Base-by-base conservation (phyloP, 2,329 filamentous ascomycete genomes). In the Fusarium irregulare region DNA sequence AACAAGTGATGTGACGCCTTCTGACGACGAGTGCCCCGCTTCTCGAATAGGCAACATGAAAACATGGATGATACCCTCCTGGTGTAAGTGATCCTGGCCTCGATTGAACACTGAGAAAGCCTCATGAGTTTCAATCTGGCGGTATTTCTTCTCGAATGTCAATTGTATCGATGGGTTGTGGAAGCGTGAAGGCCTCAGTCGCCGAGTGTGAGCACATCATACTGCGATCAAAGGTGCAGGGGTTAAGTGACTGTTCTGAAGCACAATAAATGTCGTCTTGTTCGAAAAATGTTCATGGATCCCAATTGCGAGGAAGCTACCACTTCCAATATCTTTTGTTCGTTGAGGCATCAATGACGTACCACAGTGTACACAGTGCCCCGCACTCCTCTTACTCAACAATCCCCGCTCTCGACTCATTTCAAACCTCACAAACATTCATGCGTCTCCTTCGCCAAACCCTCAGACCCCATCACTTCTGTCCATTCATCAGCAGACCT, bases 11-110 rank as follows among this genome's bases (percentile, higher is more conserved):
- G 37, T 23, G 60, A 60, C 63, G 63, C 63, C 63, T 66, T 66
- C 63, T 61, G 49, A 66, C 40, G 34, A 66, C 60, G 23, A 65
- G 23, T 60, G 34, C 63, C 61, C 63, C 63, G 63, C 63, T 54
- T 66, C 54, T 25, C 11, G 9, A 55, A 66, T 14, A 34, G 28
- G 44, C 18, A 65, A 60, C 25, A 13, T 18, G 25, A 34, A 18
- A 44, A 40, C 44, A 27, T 18, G 28, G 27, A 32, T 23, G 21
- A 16, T 18, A 16, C n/a, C 20, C 3, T 11, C 21, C 41, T 7
- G 16, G 6, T 44, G 21, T 10, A 25, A 25, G 41, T 44, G 7
- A 23, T 3, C 3, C 34, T 37, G 9, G 34, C 3, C 34, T 37
- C 4, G 10, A 0, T 2, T 12, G 4, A 37, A 18, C 4, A 37